Base-by-base conservation (phyloP, 1,139 yeast species). In the Debaryomycetaceae sp. region DNA sequence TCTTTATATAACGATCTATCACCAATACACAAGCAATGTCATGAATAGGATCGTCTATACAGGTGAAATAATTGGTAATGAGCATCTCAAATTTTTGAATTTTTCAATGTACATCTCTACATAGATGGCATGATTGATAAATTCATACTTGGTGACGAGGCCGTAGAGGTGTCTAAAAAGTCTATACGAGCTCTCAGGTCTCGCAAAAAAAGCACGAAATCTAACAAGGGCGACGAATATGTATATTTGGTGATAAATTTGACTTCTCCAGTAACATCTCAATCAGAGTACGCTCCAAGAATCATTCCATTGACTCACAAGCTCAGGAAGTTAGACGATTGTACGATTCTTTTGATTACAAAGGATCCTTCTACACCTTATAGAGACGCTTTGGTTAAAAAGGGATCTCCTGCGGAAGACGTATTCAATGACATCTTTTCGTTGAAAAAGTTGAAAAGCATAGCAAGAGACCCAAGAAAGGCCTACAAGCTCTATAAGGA, bases 301-400 rank as follows among this genome's bases (percentile, higher is more conserved):
- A 78, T 86, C 39, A 74, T 86, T 35, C 86, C 88, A 1, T 50
- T 86, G n/a, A 70, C 78, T 0, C 68, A 78, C 49, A 71, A 77
- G 45, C 62, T 79, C 45, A 78, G 71, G 50, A 72, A 69, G 46
- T 59, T 75, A 4, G 75, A 70, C 23, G 75, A 72, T 31, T 68
- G 76, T 45, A 68, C 81, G 31, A 75, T 85, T 5, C 60, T 85
- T 6, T 65, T 86, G 33, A 73, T 86, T 11, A 82, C 90, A 6
- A 84, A 83, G 52, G 90, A 84, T 56, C 89, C 90, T 1, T 75
- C 84, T 2, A 69, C 75, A 1, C 68, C 74, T 1, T 84, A 80
- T 54, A 71, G 83, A 39, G 68, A 67, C 7, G 68, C 66, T 3
- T 63, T 83, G 13, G 65, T 72, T 7, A 66, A 63, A 42, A 74